Conservation (phyloP, 2,329 filamentous ascomycete species). For the Chaetomiaceae sp. region DNA sequence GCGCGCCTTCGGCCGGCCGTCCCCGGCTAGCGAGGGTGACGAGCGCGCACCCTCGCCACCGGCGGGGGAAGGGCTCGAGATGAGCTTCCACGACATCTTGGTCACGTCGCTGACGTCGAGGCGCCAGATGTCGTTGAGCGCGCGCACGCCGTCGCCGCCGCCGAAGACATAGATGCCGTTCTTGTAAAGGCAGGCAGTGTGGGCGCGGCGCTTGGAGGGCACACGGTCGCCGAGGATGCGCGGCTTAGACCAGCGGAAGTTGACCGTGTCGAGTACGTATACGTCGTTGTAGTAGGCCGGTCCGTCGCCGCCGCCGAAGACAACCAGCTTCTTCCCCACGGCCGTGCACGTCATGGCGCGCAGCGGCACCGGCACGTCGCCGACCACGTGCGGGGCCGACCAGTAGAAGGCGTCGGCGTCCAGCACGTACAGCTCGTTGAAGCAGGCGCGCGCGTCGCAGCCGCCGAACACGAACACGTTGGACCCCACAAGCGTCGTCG, state of each 20-base stretch:
- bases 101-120: constrained; percentile 59
- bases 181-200: constrained; percentile 66
- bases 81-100: constrained; percentile 63
- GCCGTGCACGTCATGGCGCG: constrained; percentile 68
- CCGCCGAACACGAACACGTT: constrained; percentile 65
- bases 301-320: constrained; percentile 65
- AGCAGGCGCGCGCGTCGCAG: constrained; percentile 60
- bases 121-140: constrained; percentile 67
- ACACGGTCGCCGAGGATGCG: constrained; percentile 51
- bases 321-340: constrained; percentile 62
- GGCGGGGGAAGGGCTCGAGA: constrained; percentile 36
- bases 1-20: constrained; percentile 51
- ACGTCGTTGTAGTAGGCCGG: constrained; percentile 67
- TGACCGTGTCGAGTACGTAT: constrained; percentile 65
- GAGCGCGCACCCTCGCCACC: background rate
- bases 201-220: constrained; percentile 58
- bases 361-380: constrained; percentile 58
- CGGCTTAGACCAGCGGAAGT: constrained; percentile 60
- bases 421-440: constrained; percentile 63
- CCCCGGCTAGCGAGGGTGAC: no score
- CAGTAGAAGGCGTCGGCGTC: constrained; percentile 66
- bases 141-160: constrained; percentile 62
- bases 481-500: constrained; percentile 58
- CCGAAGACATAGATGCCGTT: constrained; percentile 68
- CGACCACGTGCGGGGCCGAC: constrained; percentile 58